Conservation (phyloP, 306 rosid genomes). For the Begonia masoniana region DNA sequence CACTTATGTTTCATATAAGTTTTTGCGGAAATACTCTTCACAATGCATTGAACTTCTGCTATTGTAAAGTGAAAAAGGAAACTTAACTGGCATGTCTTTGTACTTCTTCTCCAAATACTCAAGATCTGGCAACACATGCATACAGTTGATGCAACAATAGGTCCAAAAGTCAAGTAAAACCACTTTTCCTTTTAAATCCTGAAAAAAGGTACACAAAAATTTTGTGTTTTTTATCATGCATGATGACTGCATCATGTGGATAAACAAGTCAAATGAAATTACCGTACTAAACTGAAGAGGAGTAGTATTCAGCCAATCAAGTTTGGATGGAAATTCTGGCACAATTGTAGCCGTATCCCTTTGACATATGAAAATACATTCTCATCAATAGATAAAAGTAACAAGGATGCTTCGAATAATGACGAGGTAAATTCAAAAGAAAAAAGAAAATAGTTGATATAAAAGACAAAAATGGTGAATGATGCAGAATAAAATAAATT, state of each 20-base stretch:
- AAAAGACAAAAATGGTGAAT: slow-evolving; percentile 1
- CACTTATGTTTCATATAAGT: too few relatives aligned
- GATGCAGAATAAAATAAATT: slow-evolving; percentile 16
- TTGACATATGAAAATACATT: slow-evolving; percentile 21
- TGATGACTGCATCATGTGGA: slow-evolving; percentile 1
- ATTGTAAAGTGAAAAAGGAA: slow-evolving; percentile 11
- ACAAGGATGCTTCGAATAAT: neutral
- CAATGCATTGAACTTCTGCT: too few relatives aligned
- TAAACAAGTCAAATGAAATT: slow-evolving; percentile 15
- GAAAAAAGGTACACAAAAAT: slow-evolving; percentile 23
- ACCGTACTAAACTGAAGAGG: slow-evolving; percentile 84
- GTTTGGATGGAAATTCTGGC: slow-evolving; percentile 88
- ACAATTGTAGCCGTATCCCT: slow-evolving; percentile 61
- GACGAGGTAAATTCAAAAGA: neutral
- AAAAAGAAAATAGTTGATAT: neutral
- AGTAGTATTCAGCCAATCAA: slow-evolving; percentile 88
- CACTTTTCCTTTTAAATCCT: slow-evolving; percentile 93
- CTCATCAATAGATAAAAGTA: slow-evolving; percentile 1
- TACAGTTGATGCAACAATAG: slow-evolving; percentile 90
- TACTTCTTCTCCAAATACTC: slow-evolving; percentile 80
- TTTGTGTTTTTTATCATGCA: too few relatives aligned
- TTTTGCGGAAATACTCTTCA: too few relatives aligned
- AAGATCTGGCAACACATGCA: slow-evolving; percentile 93
- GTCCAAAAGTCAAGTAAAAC: slow-evolving; percentile 93
- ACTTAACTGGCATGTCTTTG: slow-evolving; percentile 75